Evolutionary conservation across 441 rosid genomes (phyloP), one percentile per base, ranked within the genome.

Genomic region (Manihot esculenta): DNA sequence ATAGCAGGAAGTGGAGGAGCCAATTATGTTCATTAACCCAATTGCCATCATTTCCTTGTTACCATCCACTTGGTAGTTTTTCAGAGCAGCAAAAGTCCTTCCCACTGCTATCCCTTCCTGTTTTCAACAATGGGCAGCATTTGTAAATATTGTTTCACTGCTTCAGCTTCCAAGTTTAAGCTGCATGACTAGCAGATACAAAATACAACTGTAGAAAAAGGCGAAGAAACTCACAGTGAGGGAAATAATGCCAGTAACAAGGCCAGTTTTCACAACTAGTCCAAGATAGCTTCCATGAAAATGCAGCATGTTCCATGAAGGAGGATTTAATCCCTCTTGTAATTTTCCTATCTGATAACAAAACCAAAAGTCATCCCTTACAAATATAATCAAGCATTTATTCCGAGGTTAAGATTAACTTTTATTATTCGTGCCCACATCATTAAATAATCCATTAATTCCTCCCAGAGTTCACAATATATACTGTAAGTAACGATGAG

Each of bases 31-130:
- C 99, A 94, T 94, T 49, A 90, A 53, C 49, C 99, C 99, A 67
- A 92, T 89, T 5, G 99, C 99, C 66, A 94, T 89, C 97, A 94
- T 94, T 79, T 94, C 99, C 84, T 94, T 94, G 90, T 94, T 92
- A 35, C 99, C 99, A 76, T 94, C 99, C 20, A 90, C 90, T 77
- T 89, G 87, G 78, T 92, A 92, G 79, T 90, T 86, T 78, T 89
- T 90, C 55, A 94, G 70, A 41, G 92, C 86, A 49, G 97, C 99
- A 75, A 94, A 94, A 63, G 97, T 94, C 78, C 97, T 90, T 75
- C 97, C 99, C 13, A 94, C 97, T 35, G 99, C 99, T 72, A 94
- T 89, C 12, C 99, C 99, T 85, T 94, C 99, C 99, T 94, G 89
- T 53, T 69, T 42, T 10, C 66, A 64, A 21, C n/a, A 23, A 30